Conservation (phyloP, 2,329 filamentous ascomycete genomes). For the Rutstroemia sp. region DNA sequence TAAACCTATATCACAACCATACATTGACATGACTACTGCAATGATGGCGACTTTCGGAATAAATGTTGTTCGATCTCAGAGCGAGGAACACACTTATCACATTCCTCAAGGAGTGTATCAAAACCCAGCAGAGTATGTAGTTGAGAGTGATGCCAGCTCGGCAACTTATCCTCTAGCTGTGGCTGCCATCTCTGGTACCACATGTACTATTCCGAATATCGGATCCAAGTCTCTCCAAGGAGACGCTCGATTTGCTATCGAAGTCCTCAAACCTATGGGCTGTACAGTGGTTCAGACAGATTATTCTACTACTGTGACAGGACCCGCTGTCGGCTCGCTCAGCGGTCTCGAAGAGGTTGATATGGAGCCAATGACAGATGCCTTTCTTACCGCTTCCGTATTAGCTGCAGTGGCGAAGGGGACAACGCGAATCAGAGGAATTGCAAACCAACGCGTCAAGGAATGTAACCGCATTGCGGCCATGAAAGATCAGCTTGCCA, state of each 20-base stretch:
- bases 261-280: conserved; percentile 88
- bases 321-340: conserved; percentile 67
- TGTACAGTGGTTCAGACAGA: conserved; percentile 81
- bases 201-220: conserved; percentile 93
- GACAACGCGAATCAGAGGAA: conserved; percentile 81
- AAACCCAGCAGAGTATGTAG: conserved; percentile 78
- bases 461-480: conserved; percentile 95
- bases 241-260: conserved; percentile 87
- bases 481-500: conserved; percentile 90
- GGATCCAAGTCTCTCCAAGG: conserved; percentile 87
- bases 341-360: conserved; percentile 76
- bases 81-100: conserved; percentile 84
- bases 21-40: conserved; percentile 97
- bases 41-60: conserved; percentile 97
- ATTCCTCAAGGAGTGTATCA: conserved; percentile 79
- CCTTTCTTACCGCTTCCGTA: conserved; percentile 91
- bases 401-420: conserved; percentile 82
- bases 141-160: conserved; percentile 96
- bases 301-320: conserved; percentile 85
- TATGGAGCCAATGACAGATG: conserved; percentile 99
- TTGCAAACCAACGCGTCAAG: conserved; percentile 96
- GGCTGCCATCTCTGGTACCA: conserved; percentile 91
- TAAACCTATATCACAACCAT: conserved; percentile 92
- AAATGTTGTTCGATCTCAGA: conserved; percentile 64
- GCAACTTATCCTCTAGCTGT: conserved; percentile 93